Conservation (phyloP, 768 basidiomycete species). For the Pluteus cervinus region DNA sequence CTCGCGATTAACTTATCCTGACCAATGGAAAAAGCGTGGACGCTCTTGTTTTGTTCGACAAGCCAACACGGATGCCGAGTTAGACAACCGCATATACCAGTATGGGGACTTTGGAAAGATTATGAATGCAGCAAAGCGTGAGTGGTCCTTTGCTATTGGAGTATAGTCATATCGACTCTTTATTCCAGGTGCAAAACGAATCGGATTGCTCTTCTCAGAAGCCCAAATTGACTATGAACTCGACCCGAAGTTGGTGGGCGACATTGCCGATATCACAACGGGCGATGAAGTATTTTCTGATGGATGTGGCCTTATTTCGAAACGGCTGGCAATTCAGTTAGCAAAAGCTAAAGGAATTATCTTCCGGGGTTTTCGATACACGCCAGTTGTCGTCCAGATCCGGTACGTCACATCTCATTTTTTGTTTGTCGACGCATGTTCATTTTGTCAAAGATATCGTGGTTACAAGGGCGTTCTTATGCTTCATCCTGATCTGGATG, state of each 20-base stretch:
- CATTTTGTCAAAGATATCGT: constrained; percentile 38
- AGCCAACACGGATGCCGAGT: constrained; percentile 46
- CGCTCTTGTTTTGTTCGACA: constrained; percentile 59
- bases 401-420: constrained; percentile 28
- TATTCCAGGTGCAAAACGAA: constrained; percentile 57
- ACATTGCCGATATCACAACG: constrained; percentile 54
- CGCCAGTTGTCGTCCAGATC: constrained; percentile 59
- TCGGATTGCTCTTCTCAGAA: constrained; percentile 61
- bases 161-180: background rate
- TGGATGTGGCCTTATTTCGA: constrained; percentile 62
- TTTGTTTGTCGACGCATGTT: background rate
- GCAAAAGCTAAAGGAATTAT: constrained; percentile 49
- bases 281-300: constrained; percentile 61
- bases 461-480: constrained; percentile 71
- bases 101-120: constrained; percentile 56
- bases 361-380: constrained; percentile 50
- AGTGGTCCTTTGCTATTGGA: constrained; percentile 9
- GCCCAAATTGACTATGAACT: constrained; percentile 54
- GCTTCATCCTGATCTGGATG: constrained; percentile 56
- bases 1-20: background rate
- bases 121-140: constrained; percentile 62
- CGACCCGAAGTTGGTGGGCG: constrained; percentile 40
- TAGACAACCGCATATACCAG: constrained; percentile 51
- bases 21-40: constrained; percentile 34
- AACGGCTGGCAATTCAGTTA: constrained; percentile 42